phyloP scores from a whole-genome alignment of 306 rosid genomes.

The Quercus ilex region DNA sequence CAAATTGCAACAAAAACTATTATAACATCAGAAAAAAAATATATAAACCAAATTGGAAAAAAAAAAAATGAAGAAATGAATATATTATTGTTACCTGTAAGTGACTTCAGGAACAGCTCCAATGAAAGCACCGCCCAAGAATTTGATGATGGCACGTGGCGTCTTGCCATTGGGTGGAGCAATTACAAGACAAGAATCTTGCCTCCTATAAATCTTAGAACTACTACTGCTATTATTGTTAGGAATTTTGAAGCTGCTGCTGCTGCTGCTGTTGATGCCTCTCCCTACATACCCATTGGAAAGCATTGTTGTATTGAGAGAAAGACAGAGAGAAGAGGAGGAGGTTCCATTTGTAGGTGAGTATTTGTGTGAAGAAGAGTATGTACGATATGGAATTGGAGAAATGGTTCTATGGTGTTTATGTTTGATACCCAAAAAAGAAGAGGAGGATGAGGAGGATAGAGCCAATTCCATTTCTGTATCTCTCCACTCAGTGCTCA shows the following conservation, averaged over 20 bases:
- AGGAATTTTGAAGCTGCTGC: conserved; percentile 14
- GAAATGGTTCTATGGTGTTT: conserved; percentile 20
- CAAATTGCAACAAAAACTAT: conserved; percentile 18
- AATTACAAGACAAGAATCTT: conserved; percentile 68
- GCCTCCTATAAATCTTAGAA: conserved; percentile 29
- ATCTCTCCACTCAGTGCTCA: background rate
- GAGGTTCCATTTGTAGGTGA: background rate
- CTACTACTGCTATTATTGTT: conserved; percentile 5
- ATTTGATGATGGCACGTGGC: conserved; percentile 86
- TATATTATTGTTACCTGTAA: conserved; percentile 46
- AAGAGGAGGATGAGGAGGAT: conserved; percentile 23
- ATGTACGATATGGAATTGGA: conserved; percentile 2
- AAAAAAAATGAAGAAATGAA: background rate
- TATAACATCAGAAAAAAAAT: background rate
- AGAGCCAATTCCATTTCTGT: conserved; percentile 45
- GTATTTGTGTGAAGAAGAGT: background rate
- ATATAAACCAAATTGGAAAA: no score
- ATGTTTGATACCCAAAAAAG: conserved; percentile 20
- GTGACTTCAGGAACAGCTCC: conserved; percentile 96
- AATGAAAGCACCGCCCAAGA: conserved; percentile 91
- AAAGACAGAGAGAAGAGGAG: no score
- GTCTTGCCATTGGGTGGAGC: conserved; percentile 45
- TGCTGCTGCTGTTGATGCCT: background rate
- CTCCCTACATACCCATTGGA: conserved; percentile 37
- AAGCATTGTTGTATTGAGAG: conserved; percentile 19